A percentile compares a stretch with the other conserved stretches of the same genome.
Conservation (phyloP, 2,329 filamentous ascomycete species). For the Samsoniella hepiali region DNA sequence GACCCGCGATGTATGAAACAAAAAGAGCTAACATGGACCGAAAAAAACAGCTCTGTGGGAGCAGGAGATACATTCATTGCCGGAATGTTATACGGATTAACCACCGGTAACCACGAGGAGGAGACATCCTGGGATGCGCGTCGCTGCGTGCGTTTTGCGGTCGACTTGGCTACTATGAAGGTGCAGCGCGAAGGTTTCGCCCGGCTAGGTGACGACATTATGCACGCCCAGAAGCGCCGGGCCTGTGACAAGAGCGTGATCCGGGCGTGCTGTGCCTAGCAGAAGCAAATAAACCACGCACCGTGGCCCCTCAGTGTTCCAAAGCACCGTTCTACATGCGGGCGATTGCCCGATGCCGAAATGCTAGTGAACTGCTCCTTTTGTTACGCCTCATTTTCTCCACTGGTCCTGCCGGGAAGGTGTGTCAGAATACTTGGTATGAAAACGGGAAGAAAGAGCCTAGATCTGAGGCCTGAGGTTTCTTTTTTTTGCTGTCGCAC, state of each 20-base stretch:
- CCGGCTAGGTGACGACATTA: slow-evolving; percentile 41
- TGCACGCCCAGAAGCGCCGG: background rate
- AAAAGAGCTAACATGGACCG: slow-evolving; percentile 14
- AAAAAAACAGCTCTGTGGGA: slow-evolving; percentile 57
- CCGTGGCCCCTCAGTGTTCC: background rate
- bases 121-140: slow-evolving; percentile 43
- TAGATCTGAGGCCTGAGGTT: background rate
- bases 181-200: slow-evolving; percentile 64
- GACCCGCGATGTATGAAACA: background rate
- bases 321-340: background rate
- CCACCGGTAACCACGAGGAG: slow-evolving; percentile 30
- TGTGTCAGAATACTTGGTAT: background rate
- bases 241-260: slow-evolving; percentile 5
- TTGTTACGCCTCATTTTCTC: background rate
- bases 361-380: background rate
- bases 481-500: background rate
- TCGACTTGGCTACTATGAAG: slow-evolving; percentile 64
- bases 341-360: background rate
- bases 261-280: no score
- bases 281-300: slow-evolving; percentile 7
- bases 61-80: slow-evolving; percentile 76
- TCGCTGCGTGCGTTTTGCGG: slow-evolving; percentile 57
- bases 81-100: slow-evolving; percentile 62
- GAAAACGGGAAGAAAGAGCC: background rate
- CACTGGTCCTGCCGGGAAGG: background rate